Conservation (phyloP, 176 grass and related monocot species). For the Rhipidocladum racemiflorum region DNA sequence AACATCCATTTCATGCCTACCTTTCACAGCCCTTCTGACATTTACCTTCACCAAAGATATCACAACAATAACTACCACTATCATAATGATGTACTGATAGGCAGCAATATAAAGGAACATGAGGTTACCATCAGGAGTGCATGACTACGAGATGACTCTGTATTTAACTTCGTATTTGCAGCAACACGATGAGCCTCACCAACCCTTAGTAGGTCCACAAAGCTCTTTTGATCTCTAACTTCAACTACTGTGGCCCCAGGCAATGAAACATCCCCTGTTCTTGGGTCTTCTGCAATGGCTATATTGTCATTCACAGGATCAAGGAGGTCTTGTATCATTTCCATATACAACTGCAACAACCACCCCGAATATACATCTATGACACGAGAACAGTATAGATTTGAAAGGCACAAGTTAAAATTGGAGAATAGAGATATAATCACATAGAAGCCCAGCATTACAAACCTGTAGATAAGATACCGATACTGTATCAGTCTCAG, state of each 20-base stretch:
- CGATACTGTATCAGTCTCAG: conserved; percentile 70
- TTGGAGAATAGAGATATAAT: not conserved
- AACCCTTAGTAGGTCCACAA: conserved; percentile 88
- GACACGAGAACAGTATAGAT: not conserved
- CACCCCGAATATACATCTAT: conserved; percentile 25
- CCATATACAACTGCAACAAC: conserved; percentile 87
- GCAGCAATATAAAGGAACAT: conserved; percentile 23
- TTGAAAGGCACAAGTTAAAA: conserved; percentile 1
- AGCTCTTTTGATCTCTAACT: conserved; percentile 89
- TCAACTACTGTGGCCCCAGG: conserved; percentile 88
- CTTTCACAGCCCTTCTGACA: conserved; percentile 88
- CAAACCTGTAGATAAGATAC: conserved; percentile 96
- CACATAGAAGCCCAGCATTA: not conserved
- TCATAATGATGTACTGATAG: not conserved
- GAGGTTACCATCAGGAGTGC: conserved; percentile 88
- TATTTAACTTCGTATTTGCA: conserved; percentile 97
- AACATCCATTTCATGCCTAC: conserved; percentile 65
- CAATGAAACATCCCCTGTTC: conserved; percentile 88
- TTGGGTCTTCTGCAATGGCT: conserved; percentile 97
- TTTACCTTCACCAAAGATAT: conserved; percentile 63
- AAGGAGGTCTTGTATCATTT: conserved; percentile 98
- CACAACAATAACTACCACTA: not conserved
- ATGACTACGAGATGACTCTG: conserved; percentile 97
- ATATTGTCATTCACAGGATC: conserved; percentile 99
- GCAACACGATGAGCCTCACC: conserved; percentile 94